Evolutionary conservation across 2,329 filamentous ascomycete genomes (phyloP), one percentile per base, ranked within the genome.

Genomic region (Xylaria sp.): DNA sequence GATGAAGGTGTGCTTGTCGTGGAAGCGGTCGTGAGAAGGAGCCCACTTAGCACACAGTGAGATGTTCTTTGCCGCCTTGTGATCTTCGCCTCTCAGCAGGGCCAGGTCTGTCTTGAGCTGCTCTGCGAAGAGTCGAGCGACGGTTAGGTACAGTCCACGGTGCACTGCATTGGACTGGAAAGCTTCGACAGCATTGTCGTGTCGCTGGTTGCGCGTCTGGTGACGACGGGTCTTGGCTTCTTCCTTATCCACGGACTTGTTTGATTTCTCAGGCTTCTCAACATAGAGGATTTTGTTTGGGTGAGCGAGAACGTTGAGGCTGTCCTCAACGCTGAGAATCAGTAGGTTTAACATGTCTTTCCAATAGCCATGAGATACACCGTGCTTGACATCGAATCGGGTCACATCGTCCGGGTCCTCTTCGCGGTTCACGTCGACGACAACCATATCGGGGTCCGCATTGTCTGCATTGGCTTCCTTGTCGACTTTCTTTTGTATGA

Each of bases 41-140:
- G 85, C 83, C 86, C 86, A 88, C 64, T 89, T 89, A 2, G 79
- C 84, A 58, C 83, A 85, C 0, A 88, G 79, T 0, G 84, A 86
- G 57, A 88, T 80, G 14, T 72, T 73, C 25, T 76, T 77, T 67
- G 78, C 77, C 6, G 78, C 78, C 45, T 77, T 75, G 15, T 74
- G 69, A 31, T 81, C 76, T 9, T 72, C 70, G 15, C 75, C 76
- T 3, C 75, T 70, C 1, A 87, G 76, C 0, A 79, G 70, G 0
- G 65, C 67, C 2, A 82, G 65, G 68, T 88, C 86, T 1, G 70
- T 65, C 45, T 78, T 75, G 2, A 88, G 77, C 75, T 87, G 84
- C 15, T 81, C 78, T 0, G 83, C 84, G 68, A 88, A 88, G 3
- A 88, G 77, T 1, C 85, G 79, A 7, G 85, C 82, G 1, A 87